These are phyloP conservation scores for Didymella glomerata DNA, from an alignment of 2,329 filamentous ascomycete genomes.

Conservation along the genomic window DNA sequence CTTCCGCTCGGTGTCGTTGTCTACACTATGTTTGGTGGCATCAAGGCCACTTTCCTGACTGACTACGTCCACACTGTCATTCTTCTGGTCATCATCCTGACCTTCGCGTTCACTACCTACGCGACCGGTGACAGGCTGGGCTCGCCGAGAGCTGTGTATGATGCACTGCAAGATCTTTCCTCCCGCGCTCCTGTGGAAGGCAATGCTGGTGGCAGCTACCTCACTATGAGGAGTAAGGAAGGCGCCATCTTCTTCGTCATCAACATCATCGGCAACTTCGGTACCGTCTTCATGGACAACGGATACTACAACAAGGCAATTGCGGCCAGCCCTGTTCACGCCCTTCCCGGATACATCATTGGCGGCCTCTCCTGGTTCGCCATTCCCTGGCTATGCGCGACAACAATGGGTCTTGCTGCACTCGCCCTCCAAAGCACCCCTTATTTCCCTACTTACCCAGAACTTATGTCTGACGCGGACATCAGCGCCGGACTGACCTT, in stretches of 20 bases:
- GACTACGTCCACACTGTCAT: constrained; percentile 89
- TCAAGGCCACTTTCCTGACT: constrained; percentile 76
- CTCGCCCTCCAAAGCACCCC: constrained; percentile 54
- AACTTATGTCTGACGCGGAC: constrained; percentile 34
- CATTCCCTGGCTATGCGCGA: constrained; percentile 59
- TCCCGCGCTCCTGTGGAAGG: constrained; percentile 75
- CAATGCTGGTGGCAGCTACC: constrained; percentile 78
- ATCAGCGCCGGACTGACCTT: constrained; percentile 43
- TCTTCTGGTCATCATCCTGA: constrained; percentile 81
- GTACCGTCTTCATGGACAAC: constrained; percentile 84
- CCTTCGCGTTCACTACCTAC: constrained; percentile 84
- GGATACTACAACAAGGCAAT: constrained; percentile 90
- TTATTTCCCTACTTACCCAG: constrained; percentile 55
- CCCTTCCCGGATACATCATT: constrained; percentile 73
- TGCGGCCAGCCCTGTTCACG: constrained; percentile 82
- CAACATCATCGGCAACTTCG: constrained; percentile 86
- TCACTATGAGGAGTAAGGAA: constrained; percentile 85
- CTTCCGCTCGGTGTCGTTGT: constrained; percentile 81
- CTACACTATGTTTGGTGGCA: constrained; percentile 78
- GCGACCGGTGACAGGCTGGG: constrained; percentile 76
- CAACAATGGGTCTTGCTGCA: constrained; percentile 57
- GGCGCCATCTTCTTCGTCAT: constrained; percentile 91
- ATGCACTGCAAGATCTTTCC: constrained; percentile 75
- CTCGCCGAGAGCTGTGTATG: constrained; percentile 79
- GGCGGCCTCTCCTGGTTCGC: constrained; percentile 57